Conservation (phyloP, 208 protist genomes). For the Leishmania braziliensis region DNA sequence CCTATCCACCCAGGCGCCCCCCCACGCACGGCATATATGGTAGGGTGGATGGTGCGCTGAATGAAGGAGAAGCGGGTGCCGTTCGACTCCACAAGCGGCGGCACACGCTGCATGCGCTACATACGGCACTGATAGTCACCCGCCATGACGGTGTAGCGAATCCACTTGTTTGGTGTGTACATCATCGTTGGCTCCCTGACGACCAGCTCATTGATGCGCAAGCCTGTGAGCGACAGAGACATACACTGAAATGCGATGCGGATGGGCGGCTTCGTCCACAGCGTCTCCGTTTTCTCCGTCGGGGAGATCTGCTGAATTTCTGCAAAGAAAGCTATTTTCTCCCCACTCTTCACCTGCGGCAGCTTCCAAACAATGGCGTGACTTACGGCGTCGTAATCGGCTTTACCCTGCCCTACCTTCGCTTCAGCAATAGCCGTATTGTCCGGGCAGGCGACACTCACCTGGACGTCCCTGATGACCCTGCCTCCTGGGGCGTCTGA, state of each 20-base stretch:
- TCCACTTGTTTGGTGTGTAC: slow-evolving; percentile 97
- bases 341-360: slow-evolving; percentile 71
- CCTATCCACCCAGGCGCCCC: background rate
- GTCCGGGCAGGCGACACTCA: slow-evolving; percentile 92
- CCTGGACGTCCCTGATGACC: slow-evolving; percentile 52
- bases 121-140: slow-evolving; percentile 97
- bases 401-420: slow-evolving; percentile 83
- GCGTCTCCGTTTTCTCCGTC: slow-evolving; percentile 67
- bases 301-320: slow-evolving; percentile 92
- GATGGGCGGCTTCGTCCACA: slow-evolving; percentile 96
- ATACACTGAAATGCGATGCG: slow-evolving; percentile 94
- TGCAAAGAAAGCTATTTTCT: slow-evolving; percentile 83
- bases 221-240: slow-evolving; percentile 96
- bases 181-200: slow-evolving; percentile 65
- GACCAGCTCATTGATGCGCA: slow-evolving; percentile 96
- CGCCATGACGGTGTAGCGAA: slow-evolving; percentile 97
- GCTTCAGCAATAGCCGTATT: slow-evolving; percentile 93
- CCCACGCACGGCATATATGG: background rate
- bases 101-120: slow-evolving; percentile 30
- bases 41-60: background rate
- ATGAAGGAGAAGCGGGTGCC: background rate
- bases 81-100: slow-evolving; percentile 1
- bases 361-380: slow-evolving; percentile 95
- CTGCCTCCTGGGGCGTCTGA: slow-evolving; percentile 46
- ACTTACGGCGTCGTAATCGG: slow-evolving; percentile 88